Evolutionary conservation across 2,329 filamentous ascomycete genomes (phyloP), one percentile per base, ranked within the genome.

Genomic region (Fusarium sp.): DNA sequence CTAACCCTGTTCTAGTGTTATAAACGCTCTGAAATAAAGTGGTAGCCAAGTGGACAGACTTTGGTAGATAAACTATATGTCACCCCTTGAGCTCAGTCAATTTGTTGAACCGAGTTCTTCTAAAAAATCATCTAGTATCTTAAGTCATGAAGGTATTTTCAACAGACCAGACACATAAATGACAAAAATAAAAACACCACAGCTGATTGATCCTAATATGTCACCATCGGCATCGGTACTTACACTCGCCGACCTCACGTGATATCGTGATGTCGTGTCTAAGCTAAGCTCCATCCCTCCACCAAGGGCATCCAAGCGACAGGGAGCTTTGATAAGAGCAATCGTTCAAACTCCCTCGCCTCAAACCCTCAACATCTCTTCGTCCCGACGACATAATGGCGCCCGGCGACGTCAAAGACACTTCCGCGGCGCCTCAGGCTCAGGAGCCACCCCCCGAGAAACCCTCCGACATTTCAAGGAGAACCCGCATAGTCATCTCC

Each of bases 401-500:
- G 70, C 62, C 72, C 33, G 70, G 57, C 55, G 69, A 69, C 52
- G 69, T 59, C 57, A 61, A 69, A 46, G 56, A 52, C 12, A 20
- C 71, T 47, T 54, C 70, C 38, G 65, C 61, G 61, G 66, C 71
- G 50, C 55, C 52, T 37, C 31, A 47, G 61, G 44, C 28, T 4
- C 63, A 44, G 28, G 31, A 55, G n/a, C 50, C 91, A 92, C 93
- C 94, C 37, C 90, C 93, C 31, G 94, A 98, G 82, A 91, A 88
- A 68, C 81, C 86, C 20, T 85, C 90, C 70, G 89, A 91, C 67
- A 83, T 91, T 52, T 88, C 87, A 76, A 88, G 91, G 60, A 90
- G 96, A 56, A 88, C 88, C 47, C 84, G 85, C 66, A 91, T 98
- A 51, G 89, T 99, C 66, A 78, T 92, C 65, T 95, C 95, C 10